Evolutionary conservation across 1,284 basidiomycete species (phyloP), one percentile per base, ranked within the genome.

Genomic region (Trametes pubescens): DNA sequence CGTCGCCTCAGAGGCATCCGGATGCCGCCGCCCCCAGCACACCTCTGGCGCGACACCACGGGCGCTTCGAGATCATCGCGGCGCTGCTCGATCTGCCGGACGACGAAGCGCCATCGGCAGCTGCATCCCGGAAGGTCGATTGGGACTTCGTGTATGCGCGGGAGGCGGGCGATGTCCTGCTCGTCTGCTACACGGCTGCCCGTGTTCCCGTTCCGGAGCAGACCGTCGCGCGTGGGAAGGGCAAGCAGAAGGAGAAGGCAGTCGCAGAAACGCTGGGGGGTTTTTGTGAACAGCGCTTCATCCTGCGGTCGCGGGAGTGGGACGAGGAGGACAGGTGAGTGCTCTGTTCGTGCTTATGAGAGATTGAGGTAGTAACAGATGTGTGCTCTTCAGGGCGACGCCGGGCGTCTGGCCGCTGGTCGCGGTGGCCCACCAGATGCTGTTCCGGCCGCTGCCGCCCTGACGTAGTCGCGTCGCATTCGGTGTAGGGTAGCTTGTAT

Each of bases 211-310:
- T 29, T 0, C 38, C 37, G 0, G 37, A 16, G 11, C 11, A 38
- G 37, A 24, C 26, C n/a, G 13, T 13, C 13, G 22, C 47, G 56
- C 13, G 21, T 29, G 44, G 5, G 26, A 49, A 59, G 10, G 44
- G 51, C 8, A 47, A 65, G 48, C 22, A 53, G 56, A 26, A 46
- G 48, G 26, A 57, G 37, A n/a, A 52, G 34, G 37, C 47, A 1
- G 24, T 18, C 46, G n/a, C 11, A 8, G 9, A 32, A 32, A 3
- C 8, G 29, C 29, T 32, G 3, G 29, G 13, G 6, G 14, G 18
- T 6, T 3, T 26, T 11, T 73, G 67, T 61, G 69, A 72, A 29
- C 73, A 75, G 69, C 70, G 74, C n/a, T 83, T 82, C 62, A 64
- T 75, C 5, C 71, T 82, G 5, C 68, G 75, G 46, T 72, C 72